A percentile compares a stretch with the other conserved stretches of the same genome.
Conservation (phyloP, 2,329 filamentous ascomycete genomes). For the Polychaeton citri region DNA sequence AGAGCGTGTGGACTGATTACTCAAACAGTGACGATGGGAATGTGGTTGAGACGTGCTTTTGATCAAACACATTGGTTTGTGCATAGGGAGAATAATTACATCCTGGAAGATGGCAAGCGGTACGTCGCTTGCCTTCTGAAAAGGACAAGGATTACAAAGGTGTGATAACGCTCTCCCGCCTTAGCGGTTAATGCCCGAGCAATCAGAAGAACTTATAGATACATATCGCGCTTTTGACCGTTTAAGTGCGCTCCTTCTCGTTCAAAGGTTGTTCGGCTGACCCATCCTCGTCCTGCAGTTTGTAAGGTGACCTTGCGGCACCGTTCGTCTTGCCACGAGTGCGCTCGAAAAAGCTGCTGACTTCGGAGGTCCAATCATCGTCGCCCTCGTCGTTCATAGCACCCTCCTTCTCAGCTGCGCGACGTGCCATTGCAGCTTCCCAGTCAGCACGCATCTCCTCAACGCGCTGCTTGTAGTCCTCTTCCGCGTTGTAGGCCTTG, state of each 20-base stretch:
- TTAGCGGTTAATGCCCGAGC: too few relatives aligned
- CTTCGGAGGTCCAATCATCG: conserved; percentile 34
- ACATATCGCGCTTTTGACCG: too few relatives aligned
- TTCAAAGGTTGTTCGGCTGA: neutral
- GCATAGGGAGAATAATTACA: too few relatives aligned
- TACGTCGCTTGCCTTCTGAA: too few relatives aligned
- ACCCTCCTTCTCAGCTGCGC: conserved; percentile 35
- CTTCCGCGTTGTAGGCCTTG: conserved; percentile 70
- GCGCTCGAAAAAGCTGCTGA: conserved; percentile 41
- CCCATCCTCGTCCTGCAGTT: neutral
- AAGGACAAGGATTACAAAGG: too few relatives aligned
- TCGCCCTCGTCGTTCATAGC: conserved; percentile 27
- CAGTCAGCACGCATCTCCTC: conserved; percentile 57
- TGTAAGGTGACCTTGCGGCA: neutral
- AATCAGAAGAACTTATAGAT: too few relatives aligned
- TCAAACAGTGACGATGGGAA: too few relatives aligned
- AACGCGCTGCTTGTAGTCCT: conserved; percentile 68
- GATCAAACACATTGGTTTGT: too few relatives aligned
- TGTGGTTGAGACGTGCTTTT: too few relatives aligned
- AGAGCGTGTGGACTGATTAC: too few relatives aligned
- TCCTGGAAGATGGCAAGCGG: too few relatives aligned
- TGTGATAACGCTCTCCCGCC: too few relatives aligned
- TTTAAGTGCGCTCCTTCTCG: neutral
- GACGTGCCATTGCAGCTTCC: conserved; percentile 42
- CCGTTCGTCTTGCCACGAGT: conserved; percentile 16